Conservation (phyloP, 305 asterid genomes). For the Caryopteris hybrid region DNA sequence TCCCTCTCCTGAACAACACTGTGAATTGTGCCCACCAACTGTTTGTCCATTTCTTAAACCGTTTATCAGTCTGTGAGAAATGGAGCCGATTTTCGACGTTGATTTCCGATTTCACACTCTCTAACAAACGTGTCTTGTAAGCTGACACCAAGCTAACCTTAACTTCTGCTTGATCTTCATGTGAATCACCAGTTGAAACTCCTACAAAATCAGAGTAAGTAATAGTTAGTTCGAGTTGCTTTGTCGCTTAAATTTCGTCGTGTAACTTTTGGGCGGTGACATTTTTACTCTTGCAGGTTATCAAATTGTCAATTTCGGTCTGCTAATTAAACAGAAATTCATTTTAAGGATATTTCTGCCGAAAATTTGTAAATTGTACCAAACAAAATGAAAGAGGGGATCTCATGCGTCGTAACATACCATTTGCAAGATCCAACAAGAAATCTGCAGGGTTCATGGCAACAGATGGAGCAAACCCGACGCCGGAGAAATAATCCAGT, state of each 20-base stretch:
- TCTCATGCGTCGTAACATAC: no score
- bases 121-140: slow-evolving; percentile 35
- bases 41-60: slow-evolving; percentile 45
- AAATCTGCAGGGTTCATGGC: slow-evolving; percentile 94
- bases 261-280: no score
- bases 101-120: slow-evolving; percentile 36
- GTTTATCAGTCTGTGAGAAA: slow-evolving; percentile 16
- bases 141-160: slow-evolving; percentile 47
- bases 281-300: no score
- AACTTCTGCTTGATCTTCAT: slow-evolving; percentile 41
- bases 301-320: no score
- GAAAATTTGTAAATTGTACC: no score
- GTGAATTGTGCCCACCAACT: slow-evolving; percentile 70
- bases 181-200: slow-evolving; percentile 39
- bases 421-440: slow-evolving; percentile 84
- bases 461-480: slow-evolving; percentile 53
- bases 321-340: no score
- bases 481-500: slow-evolving; percentile 53
- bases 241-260: no score
- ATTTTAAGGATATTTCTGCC: no score
- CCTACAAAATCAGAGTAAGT: slow-evolving; percentile 30
- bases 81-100: slow-evolving; percentile 1
- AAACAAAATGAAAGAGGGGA: no score
- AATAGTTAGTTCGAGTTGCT: not conserved
- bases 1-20: slow-evolving; percentile 58